Conservation (phyloP, 179 eudicot species). For the Sideroxylon spinosum region DNA sequence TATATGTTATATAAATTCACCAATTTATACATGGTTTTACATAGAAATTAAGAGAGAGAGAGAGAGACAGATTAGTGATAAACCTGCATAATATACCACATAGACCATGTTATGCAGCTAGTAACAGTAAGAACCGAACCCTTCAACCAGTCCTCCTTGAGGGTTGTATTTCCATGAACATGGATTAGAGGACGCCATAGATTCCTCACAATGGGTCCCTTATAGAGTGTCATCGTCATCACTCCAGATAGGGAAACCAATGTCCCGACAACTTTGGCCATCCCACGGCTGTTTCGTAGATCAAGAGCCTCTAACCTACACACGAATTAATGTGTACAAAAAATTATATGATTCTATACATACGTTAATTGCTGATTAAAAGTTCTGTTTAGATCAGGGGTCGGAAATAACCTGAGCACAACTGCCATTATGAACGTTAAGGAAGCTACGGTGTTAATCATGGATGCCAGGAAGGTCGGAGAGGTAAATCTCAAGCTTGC, state of each 20-base stretch:
- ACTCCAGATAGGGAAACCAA: constrained; percentile 63
- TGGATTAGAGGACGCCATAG: constrained; percentile 43
- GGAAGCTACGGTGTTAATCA: constrained; percentile 69
- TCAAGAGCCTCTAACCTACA: constrained; percentile 61
- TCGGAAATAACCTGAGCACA: constrained; percentile 44
- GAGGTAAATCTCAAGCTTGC: constrained; percentile 77
- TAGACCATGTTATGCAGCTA: constrained; percentile 69
- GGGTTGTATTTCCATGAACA: constrained; percentile 31
- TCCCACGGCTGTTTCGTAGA: constrained; percentile 46
- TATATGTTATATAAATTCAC: too few relatives aligned
- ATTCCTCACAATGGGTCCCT: constrained; percentile 47
- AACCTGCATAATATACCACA: constrained; percentile 90
- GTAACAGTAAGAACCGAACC: constrained; percentile 56
- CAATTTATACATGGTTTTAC: too few relatives aligned
- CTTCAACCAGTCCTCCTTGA: constrained; percentile 56
- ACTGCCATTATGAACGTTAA: constrained; percentile 71
- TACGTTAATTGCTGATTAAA: not conserved
- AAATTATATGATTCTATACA: not conserved
- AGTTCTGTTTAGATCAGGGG: not conserved
- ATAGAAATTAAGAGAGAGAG: too few relatives aligned
- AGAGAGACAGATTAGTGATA: not conserved
- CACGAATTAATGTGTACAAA: not conserved
- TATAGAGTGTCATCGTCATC: constrained; percentile 60
- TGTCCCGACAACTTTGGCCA: constrained; percentile 64
- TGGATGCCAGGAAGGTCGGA: constrained; percentile 67